Conservation (phyloP, 208 protist genomes). For the Acanthamoeba triangularis region DNA sequence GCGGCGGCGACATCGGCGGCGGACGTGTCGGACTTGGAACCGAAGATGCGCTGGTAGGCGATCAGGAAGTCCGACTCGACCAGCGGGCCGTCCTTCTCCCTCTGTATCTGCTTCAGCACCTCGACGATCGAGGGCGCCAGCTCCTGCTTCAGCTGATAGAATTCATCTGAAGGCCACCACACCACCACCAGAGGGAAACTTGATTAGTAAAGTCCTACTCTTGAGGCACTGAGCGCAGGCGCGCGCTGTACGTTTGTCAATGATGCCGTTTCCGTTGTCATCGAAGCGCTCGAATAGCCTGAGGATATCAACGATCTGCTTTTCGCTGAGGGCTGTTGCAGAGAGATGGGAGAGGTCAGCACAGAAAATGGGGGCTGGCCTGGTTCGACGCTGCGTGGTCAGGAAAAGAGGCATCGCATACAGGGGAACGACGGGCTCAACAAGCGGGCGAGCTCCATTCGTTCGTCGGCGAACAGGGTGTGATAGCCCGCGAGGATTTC, state of each 20-base stretch:
- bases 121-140: constrained; percentile 36
- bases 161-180: constrained; percentile 24
- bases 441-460: constrained; percentile 28
- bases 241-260: constrained; percentile 28
- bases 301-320: constrained; percentile 28
- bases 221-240: neutral
- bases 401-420: neutral
- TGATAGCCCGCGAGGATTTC: constrained; percentile 51
- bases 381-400: neutral
- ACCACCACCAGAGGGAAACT: neutral
- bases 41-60: constrained; percentile 60
- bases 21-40: neutral
- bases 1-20: neutral
- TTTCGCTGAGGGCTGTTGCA: constrained; percentile 38
- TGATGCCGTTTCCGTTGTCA: constrained; percentile 59
- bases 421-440: constrained; percentile 4
- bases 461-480: constrained; percentile 25
- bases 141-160: constrained; percentile 71
- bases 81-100: constrained; percentile 34
- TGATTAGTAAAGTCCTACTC: neutral
- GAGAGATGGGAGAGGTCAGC: neutral
- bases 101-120: constrained; percentile 13
- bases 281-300: constrained; percentile 44
- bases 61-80: constrained; percentile 34
- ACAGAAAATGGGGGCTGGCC: neutral